Conservation (phyloP, 2,329 filamentous ascomycete genomes). For the Emergomyces pasteurianus region DNA sequence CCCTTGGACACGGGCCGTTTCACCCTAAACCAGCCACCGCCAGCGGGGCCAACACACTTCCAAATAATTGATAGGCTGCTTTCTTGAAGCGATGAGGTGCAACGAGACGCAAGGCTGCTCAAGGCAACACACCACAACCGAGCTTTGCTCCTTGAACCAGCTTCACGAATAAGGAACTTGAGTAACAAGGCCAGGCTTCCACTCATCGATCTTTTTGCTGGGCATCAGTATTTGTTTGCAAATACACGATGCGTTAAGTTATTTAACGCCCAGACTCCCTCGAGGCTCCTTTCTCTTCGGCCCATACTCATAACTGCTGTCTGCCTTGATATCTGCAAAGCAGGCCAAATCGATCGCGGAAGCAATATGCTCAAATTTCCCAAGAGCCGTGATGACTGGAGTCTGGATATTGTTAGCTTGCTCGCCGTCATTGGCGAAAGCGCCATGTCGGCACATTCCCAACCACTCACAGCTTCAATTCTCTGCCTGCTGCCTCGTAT, state of each 20-base stretch:
- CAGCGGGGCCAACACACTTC: background rate
- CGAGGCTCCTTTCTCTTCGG: background rate
- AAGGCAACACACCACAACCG: background rate
- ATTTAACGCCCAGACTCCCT: background rate
- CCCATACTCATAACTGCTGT: background rate
- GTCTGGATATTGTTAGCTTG: constrained; percentile 50
- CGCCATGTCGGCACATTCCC: constrained; percentile 46
- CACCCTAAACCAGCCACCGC: background rate
- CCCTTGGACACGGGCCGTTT: background rate
- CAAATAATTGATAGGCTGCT: background rate
- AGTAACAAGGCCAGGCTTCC: background rate
- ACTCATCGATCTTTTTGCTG: background rate
- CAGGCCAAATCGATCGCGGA: background rate
- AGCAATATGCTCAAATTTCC: constrained; percentile 3
- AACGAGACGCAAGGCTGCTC: background rate
- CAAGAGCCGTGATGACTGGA: constrained; percentile 32
- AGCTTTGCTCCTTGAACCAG: background rate
- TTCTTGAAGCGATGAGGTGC: background rate
- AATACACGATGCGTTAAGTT: background rate
- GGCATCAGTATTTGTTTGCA: background rate
- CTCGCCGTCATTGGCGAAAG: constrained; percentile 52
- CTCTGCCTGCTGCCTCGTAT: constrained; percentile 48
- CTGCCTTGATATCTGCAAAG: background rate
- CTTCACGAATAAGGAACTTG: background rate
- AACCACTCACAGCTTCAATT: constrained; percentile 47